Evolutionary conservation across 2,329 filamentous ascomycete genomes (phyloP).

Genomic region (Colletotrichum cereale): DNA sequence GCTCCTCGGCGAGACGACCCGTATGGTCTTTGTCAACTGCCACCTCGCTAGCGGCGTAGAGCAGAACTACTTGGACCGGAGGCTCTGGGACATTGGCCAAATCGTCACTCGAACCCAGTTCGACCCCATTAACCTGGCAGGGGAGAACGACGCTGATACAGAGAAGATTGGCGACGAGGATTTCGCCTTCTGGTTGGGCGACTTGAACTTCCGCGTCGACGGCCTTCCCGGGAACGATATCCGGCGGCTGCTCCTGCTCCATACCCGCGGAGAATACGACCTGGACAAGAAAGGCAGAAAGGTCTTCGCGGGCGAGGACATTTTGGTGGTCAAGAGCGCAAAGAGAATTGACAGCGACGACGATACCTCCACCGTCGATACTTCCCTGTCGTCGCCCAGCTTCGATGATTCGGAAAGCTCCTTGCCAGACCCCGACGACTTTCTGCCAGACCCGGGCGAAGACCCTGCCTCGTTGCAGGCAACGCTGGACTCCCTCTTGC

Average conservation of each 20-base stretch:
- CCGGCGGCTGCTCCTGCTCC: constrained; percentile 83
- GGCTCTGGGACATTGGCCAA: constrained; percentile 91
- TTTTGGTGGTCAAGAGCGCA: constrained; percentile 45
- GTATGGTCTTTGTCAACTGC: constrained; percentile 89
- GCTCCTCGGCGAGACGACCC: constrained; percentile 89
- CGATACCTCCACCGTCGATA: constrained; percentile 53
- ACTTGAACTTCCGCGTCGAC: constrained; percentile 93
- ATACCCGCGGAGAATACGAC: constrained; percentile 83
- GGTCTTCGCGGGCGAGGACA: constrained; percentile 59
- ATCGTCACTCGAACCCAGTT: constrained; percentile 84
- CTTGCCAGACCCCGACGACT: constrained; percentile 75
- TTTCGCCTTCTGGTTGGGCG: constrained; percentile 95
- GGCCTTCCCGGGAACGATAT: constrained; percentile 93
- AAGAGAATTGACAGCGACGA: constrained; percentile 59
- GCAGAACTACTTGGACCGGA: constrained; percentile 79
- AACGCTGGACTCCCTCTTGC: constrained; percentile 86
- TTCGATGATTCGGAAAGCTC: constrained; percentile 56
- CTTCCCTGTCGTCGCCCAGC: constrained; percentile 46
- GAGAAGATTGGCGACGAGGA: constrained; percentile 89
- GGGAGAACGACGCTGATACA: constrained; percentile 73
- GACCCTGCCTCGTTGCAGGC: constrained; percentile 91
- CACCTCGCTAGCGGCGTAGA: constrained; percentile 92
- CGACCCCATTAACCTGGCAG: constrained; percentile 75
- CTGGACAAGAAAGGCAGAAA: constrained; percentile 56
- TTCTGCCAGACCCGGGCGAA: constrained; percentile 74